These are phyloP conservation scores for Lumnitzera racemosa DNA, from an alignment of 345 rosid species.

Conservation along the genomic window DNA sequence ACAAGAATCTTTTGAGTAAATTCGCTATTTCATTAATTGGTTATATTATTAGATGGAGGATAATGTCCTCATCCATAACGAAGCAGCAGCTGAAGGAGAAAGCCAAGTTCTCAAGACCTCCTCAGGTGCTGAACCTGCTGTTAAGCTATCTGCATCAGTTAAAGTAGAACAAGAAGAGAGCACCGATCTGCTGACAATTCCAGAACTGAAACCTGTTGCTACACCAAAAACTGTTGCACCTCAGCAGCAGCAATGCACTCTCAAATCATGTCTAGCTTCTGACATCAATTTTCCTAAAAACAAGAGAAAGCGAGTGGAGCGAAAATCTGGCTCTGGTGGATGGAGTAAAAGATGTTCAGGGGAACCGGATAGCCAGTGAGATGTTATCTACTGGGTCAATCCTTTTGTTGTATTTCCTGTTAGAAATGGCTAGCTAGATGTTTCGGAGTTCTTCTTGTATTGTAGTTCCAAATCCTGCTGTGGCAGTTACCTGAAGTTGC, in stretches of 20 bases:
- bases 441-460: too few relatives aligned
- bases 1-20: too few relatives aligned
- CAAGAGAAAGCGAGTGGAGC: conserved; percentile 86
- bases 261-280: conserved; percentile 63
- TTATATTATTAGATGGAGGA: conserved; percentile 44
- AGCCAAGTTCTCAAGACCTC: conserved; percentile 18
- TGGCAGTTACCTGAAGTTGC: too few relatives aligned
- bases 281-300: conserved; percentile 62
- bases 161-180: conserved; percentile 56
- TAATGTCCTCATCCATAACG: conserved; percentile 40
- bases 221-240: conserved; percentile 12
- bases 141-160: conserved; percentile 24
- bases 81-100: conserved; percentile 49
- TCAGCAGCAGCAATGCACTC: conserved; percentile 36
- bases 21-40: background rate
- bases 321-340: conserved; percentile 58
- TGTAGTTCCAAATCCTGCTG: too few relatives aligned
- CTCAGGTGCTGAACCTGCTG: conserved; percentile 25
- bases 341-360: conserved; percentile 65
- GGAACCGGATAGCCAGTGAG: conserved; percentile 70
- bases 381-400: background rate
- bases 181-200: conserved; percentile 23
- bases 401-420: too few relatives aligned
- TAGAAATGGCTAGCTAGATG: too few relatives aligned
- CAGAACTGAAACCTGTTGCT: conserved; percentile 28